Base-by-base conservation (phyloP, 768 basidiomycete genomes). In the Hygrophoropsis aurantiaca region DNA sequence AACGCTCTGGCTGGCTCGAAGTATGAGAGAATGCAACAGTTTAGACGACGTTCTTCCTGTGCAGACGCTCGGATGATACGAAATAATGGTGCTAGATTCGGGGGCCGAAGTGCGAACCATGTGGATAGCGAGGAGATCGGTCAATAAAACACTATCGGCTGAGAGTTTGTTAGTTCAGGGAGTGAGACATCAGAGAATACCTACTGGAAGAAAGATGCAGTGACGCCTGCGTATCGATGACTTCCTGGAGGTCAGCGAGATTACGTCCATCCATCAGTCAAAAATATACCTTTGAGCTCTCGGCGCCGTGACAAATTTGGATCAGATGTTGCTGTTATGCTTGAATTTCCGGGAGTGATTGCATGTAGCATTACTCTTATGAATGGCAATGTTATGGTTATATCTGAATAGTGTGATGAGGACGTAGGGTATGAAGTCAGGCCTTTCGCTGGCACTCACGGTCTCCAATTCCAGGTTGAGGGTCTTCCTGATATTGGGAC, bases 371-470 rank as follows among this genome's bases (percentile, higher is more conserved):
- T 65, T 3, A 66, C 53, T 7, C 78, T 72, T 48, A 70, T 57
- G 42, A 73, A 75, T 1, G 66, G 66, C 5, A 75, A 59, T 5
- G 70, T 69, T 26, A 76, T 67, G 2, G 74, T 75, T 37, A 76
- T 69, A 45, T 75, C 74, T 75, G 43, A 5, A 43, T 2, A 6
- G 30, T 19, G 44, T n/a, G n/a, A n/a, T 42, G 53, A 39, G 50
- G 51, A 26, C 52, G 56, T 44, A 26, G 49, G 32, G 16, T 25
- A 27, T 8, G n/a, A n/a, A n/a, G n/a, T n/a, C n/a, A n/a, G n/a
- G n/a, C n/a, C n/a, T n/a, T n/a, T n/a, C 25, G 26, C 44, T 37
- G 37, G 21, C 26, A 60, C 73, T 46, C 42, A 74, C 73, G 74
- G 45, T 75, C 74, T 40, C 66, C 69, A 36, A 53, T 9, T 2